A percentile compares a stretch with the other conserved stretches of the same genome.
These are phyloP conservation scores for Powellomyces hirtus DNA, from an alignment of 192 early-diverging fungal genomes.

Conservation along the genomic window DNA sequence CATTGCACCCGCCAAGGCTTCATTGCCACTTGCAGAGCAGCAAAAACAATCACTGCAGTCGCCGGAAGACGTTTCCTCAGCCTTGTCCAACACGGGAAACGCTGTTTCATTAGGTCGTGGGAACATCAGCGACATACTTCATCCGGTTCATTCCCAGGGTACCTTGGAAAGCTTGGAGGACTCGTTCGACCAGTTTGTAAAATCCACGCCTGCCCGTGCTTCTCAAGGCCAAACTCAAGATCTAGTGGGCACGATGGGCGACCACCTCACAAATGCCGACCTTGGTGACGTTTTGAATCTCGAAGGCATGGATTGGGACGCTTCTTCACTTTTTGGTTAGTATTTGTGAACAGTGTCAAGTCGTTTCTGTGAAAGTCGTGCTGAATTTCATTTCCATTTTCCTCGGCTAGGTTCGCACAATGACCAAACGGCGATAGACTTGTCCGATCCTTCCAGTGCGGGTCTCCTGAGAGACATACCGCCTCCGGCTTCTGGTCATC, in stretches of 20 bases:
- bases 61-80: too few species aligned
- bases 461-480: neutral
- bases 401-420: neutral
- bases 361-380: neutral
- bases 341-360: neutral
- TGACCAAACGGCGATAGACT: neutral
- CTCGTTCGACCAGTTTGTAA: constrained; percentile 7
- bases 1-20: too few species aligned
- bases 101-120: too few species aligned
- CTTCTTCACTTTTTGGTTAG: neutral
- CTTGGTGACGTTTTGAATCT: neutral
- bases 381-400: neutral
- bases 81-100: too few species aligned
- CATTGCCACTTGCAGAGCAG: too few species aligned
- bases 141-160: too few species aligned
- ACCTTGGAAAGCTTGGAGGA: too few species aligned
- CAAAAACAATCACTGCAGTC: too few species aligned
- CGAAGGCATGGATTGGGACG: neutral
- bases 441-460: neutral
- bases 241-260: neutral
- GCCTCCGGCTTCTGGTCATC: neutral
- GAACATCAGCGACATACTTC: too few species aligned
- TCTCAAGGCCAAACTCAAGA: neutral
- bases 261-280: neutral
- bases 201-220: neutral